Evolutionary conservation across 495 filamentous ascomycete species (phyloP), one percentile per base, ranked within the genome.

Genomic region (Lasiosphaeris hirsuta): DNA sequence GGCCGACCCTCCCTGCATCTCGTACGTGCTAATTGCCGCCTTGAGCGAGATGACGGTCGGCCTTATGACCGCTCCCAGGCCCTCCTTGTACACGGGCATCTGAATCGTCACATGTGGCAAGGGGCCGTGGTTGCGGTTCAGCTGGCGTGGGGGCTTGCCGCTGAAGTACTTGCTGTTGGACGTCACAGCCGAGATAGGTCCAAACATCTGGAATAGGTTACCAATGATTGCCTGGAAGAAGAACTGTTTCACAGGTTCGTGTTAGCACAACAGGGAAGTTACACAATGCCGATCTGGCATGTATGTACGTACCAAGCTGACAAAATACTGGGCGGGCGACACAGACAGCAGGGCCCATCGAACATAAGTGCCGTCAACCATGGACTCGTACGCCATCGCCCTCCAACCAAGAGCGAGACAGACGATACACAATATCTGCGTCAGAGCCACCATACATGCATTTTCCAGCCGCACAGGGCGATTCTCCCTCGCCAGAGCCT

Each of bases 31-130:
- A 59, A 88, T 86, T 50, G 84, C 86, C 18, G 76, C 77, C 59
- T 85, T 84, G 46, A 88, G 68, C 0, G 83, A 86, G 11, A 71
- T 69, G 46, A 88, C 75, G 0, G 85, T 87, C 3, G 85, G 85
- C 51, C 75, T 72, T 51, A 88, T 87, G 65, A 87, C 85, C 19
- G 73, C 72, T 17, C 69, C 69, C 4, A 90, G 72, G 42, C 86
- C 85, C 69, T 90, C 87, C 63, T 87, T 90, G 73, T 89, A 90
- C 1, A 90, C 85, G 7, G 87, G 87, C 75, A 84, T 84, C 68
- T 90, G 87, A 57, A 90, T 86, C 4, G 87, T 90, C 38, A 90
- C 77, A 63, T 90, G 86, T 7, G 87, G 87, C 17, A 88, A 72
- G 10, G 46, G 41, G 36, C 69, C 62, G 8, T 57, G 35, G 15